Percentiles rank a stretch among this genome's conserved stretches.
These are phyloP conservation scores for Kewa caespitosa DNA, from an alignment of 179 eudicot genomes.

Conservation along the genomic window DNA sequence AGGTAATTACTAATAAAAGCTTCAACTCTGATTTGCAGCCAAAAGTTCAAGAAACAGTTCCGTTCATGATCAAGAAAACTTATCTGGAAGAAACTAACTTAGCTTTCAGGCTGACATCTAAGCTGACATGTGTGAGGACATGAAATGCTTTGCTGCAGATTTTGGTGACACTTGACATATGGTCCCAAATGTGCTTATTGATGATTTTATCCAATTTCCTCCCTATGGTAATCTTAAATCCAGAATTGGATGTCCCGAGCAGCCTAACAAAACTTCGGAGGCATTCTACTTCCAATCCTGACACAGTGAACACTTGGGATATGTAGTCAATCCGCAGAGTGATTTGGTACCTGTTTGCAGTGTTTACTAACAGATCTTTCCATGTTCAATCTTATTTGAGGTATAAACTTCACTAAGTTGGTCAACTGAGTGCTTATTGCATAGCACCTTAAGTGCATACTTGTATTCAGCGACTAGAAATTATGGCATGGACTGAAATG, in stretches of 20 bases:
- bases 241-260: neutral
- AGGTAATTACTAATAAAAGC: neutral
- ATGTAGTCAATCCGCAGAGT: slow-evolving; percentile 3
- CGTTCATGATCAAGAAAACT: slow-evolving; percentile 26
- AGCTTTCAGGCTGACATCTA: slow-evolving; percentile 11
- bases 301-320: neutral
- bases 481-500: neutral
- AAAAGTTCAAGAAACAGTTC: slow-evolving; percentile 22
- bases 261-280: too few relatives aligned
- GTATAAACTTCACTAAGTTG: neutral
- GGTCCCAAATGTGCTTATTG: too few relatives aligned
- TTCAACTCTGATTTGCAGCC: slow-evolving; percentile 17
- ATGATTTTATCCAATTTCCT: neutral
- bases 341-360: neutral
- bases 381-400: neutral
- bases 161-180: neutral
- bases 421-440: neutral
- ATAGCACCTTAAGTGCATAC: neutral
- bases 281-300: too few relatives aligned
- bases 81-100: slow-evolving; percentile 23
- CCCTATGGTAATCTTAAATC: neutral
- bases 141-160: neutral
- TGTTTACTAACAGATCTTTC: neutral
- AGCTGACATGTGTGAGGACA: slow-evolving; percentile 13
- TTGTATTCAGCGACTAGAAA: neutral